Percentiles rank a stretch among this genome's conserved stretches.
phyloP scores from a whole-genome alignment of 768 basidiomycete species.

The Sistotremastrum suecicum region DNA sequence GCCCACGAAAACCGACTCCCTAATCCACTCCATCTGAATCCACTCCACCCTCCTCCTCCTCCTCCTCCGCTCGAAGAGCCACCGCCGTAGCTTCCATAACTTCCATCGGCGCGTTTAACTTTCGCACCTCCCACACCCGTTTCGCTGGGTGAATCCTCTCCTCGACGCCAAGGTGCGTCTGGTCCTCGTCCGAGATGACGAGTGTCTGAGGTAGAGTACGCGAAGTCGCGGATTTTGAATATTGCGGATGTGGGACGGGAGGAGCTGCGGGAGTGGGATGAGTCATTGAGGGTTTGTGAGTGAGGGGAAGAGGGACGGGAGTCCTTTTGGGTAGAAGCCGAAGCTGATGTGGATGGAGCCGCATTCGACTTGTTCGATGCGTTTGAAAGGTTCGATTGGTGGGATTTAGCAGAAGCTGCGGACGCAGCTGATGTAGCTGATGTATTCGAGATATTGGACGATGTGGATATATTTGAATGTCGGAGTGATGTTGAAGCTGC shows the following conservation, averaged over 20 bases:
- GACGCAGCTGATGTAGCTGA: no score
- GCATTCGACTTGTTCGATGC: constrained; percentile 1
- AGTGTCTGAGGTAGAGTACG: constrained; percentile 25
- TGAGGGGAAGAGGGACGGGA: background rate
- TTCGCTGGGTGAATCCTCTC: constrained; percentile 13
- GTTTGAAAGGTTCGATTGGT: no score
- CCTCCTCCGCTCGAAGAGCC: constrained; percentile 12
- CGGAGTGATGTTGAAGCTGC: background rate
- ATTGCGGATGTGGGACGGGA: constrained; percentile 8
- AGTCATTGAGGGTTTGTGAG: background rate
- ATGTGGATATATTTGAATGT: background rate
- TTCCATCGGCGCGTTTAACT: constrained; percentile 9
- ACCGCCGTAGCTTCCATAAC: constrained; percentile 16
- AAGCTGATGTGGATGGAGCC: constrained; percentile 6
- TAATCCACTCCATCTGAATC: constrained; percentile 27
- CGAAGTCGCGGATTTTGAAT: constrained; percentile 40
- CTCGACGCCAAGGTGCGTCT: constrained; percentile 24
- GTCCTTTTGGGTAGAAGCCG: constrained; percentile 4
- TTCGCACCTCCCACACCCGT: constrained; percentile 4
- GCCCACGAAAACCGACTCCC: constrained; percentile 21
- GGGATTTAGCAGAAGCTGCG: no score
- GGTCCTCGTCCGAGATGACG: constrained; percentile 30
- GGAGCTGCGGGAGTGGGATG: background rate
- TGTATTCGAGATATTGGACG: background rate
- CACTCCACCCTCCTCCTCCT: constrained; percentile 18